Conservation (phyloP, 2,329 filamentous ascomycete species). For the Microcyclospora pomicola region DNA sequence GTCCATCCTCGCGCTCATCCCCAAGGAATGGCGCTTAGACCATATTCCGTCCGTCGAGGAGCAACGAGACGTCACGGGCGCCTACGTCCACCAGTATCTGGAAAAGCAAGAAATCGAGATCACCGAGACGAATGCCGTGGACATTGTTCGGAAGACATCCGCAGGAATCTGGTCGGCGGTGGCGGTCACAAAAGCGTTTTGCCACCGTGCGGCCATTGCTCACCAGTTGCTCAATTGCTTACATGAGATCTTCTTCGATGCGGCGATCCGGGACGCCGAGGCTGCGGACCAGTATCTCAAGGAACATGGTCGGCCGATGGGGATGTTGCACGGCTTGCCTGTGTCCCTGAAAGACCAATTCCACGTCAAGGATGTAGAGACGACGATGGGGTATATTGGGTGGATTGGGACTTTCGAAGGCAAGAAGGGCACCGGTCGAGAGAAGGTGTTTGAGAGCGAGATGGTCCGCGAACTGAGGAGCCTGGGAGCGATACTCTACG, state of each 20-base stretch:
- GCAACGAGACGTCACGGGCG: conserved; percentile 42
- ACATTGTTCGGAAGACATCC: conserved; percentile 41
- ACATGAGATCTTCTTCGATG: conserved; percentile 37
- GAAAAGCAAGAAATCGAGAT: conserved; percentile 42
- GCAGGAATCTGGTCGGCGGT: conserved; percentile 43
- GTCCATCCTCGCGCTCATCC: conserved; percentile 40
- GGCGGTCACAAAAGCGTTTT: conserved; percentile 42
- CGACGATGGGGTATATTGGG: conserved; percentile 47
- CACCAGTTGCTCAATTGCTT: conserved; percentile 34
- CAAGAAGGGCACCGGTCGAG: conserved; percentile 36
- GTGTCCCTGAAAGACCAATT: conserved; percentile 38
- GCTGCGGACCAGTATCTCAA: conserved; percentile 28
- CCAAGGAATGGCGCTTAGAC: conserved; percentile 41
- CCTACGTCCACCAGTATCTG: conserved; percentile 44
- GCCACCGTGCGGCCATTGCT: conserved; percentile 40
- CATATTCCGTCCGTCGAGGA: conserved; percentile 36
- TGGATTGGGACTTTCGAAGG: conserved; percentile 50
- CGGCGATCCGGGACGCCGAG: conserved; percentile 29
- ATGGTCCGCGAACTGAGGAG: conserved; percentile 41
- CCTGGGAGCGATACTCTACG: conserved; percentile 42
- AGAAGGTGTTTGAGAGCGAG: conserved; percentile 41
- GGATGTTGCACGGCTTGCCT: conserved; percentile 35
- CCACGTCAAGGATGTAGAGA: conserved; percentile 34
- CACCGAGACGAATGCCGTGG: conserved; percentile 45
- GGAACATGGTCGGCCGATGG: conserved; percentile 25